phyloP scores from a whole-genome alignment of 2,329 filamentous ascomycete genomes.

The Colletotrichum sublineola region DNA sequence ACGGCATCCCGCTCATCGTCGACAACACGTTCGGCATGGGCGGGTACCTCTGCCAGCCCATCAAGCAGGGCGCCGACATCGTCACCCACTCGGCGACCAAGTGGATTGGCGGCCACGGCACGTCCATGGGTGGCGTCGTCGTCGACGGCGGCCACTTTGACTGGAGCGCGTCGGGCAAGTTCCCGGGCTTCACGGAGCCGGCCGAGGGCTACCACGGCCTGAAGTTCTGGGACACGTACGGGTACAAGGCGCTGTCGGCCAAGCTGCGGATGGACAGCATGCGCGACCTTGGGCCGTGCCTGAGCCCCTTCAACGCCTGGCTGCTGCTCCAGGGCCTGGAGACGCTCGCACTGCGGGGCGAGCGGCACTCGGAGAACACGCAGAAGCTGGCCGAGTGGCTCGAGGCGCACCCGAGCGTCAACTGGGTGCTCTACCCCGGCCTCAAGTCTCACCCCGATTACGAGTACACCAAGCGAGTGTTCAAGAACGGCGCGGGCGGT shows the following conservation, averaged over 20 bases:
- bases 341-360: slow-evolving; percentile 75
- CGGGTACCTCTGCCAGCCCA: slow-evolving; percentile 75
- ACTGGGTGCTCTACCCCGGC: slow-evolving; percentile 80
- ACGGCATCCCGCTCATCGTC: slow-evolving; percentile 57
- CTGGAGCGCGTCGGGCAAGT: slow-evolving; percentile 77
- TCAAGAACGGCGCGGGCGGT: slow-evolving; percentile 76
- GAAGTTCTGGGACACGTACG: slow-evolving; percentile 79
- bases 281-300: slow-evolving; percentile 74
- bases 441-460: slow-evolving; percentile 75
- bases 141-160: slow-evolving; percentile 79
- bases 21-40: slow-evolving; percentile 82
- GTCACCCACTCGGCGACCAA: slow-evolving; percentile 80
- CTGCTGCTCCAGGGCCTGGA: slow-evolving; percentile 78
- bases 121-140: slow-evolving; percentile 76
- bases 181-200: slow-evolving; percentile 79
- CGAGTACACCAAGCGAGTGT: slow-evolving; percentile 75
- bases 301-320: slow-evolving; percentile 81
- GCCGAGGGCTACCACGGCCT: slow-evolving; percentile 77
- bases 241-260: slow-evolving; percentile 73
- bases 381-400: slow-evolving; percentile 76
- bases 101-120: slow-evolving; percentile 81
- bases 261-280: slow-evolving; percentile 78
- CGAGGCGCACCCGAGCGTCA: slow-evolving; percentile 74
- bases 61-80: slow-evolving; percentile 79
- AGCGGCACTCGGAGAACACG: slow-evolving; percentile 77